Evolutionary conservation across 768 basidiomycete species (phyloP).

Genomic region (Leucocoprinus birnbaumii): DNA sequence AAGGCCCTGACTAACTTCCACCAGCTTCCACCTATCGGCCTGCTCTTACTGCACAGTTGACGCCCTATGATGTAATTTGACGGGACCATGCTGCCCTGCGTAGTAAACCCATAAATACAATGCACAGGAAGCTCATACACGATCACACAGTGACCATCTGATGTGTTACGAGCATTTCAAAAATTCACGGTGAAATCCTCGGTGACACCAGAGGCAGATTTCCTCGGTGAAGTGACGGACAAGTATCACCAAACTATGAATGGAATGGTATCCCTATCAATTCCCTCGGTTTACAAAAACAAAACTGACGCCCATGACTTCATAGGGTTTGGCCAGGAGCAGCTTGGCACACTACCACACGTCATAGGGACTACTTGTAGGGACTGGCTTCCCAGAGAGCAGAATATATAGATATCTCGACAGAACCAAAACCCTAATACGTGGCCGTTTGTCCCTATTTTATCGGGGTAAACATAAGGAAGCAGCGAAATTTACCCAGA

Average conservation of each 20-base stretch:
- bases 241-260: slow-evolving; percentile 6
- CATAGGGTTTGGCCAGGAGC: slow-evolving; percentile 6
- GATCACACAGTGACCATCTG: slow-evolving; percentile 2
- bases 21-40: not conserved
- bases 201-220: slow-evolving; percentile 9
- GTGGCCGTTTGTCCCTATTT: slow-evolving; percentile 7
- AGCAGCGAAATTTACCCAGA: slow-evolving; percentile 10
- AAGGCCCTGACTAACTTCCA: not conserved
- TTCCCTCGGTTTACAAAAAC: slow-evolving; percentile 3
- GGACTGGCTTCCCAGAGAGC: not conserved
- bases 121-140: slow-evolving; percentile 3
- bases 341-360: not conserved
- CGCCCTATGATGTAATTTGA: slow-evolving; percentile 1
- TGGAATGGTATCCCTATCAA: not conserved
- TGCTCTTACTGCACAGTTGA: not conserved
- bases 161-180: slow-evolving; percentile 8
- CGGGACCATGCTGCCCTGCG: not conserved
- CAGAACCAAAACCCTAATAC: not conserved
- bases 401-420: not conserved
- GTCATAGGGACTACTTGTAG: slow-evolving; percentile 9
- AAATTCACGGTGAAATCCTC: slow-evolving; percentile 9
- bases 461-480: slow-evolving; percentile 7
- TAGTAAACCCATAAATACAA: not conserved
- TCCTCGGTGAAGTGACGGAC: slow-evolving; percentile 13
- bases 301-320: slow-evolving; percentile 9